Evolutionary conservation across 495 filamentous ascomycete genomes (phyloP), one percentile per base, ranked within the genome.

Genomic region (Hypoxylon perforatum): DNA sequence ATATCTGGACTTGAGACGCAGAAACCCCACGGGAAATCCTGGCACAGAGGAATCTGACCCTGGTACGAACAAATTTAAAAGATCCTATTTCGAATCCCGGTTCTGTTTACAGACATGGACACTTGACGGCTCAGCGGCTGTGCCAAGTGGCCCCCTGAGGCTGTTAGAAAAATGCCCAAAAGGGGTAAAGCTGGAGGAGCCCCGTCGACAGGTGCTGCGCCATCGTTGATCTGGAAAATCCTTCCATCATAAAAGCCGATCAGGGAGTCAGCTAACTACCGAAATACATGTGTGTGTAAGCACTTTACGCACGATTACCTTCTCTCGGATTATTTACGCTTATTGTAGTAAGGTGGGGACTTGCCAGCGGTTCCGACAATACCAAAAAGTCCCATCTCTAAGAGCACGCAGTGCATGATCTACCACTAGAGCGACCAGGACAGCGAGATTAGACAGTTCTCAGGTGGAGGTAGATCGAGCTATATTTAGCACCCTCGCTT

Each of bases 201-300:
- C 11, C 30, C 35, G 14, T n/a, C 14, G 17, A 44, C 7, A 44
- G 8, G 41, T 33, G 17, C 41, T 44, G 41, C 41, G 41, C 41
- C 41, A 18, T 44, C 17, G 41, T 44, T 14, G 41, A 44, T 44
- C 41, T 44, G 15, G 41, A 9, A n/a, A 44, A 44, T 44, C 41
- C 41, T 44, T 44, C 15, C 38, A 41, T 41, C 38, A 33, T 17
- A 41, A 4, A 1, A 15, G 38, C 38, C 15, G 38, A 41, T 41
- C 38, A 15, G 14, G 1, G 41, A 19, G 3, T 1, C 3, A 3
- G 14, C 4, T 4, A 15, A 41, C 38, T 41, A 41, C 38, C 38
- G 14, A 17, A 41, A n/a, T 1, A n/a, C n/a, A n/a, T n/a, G n/a
- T n/a, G n/a, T n/a, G n/a, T n/a, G n/a, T n/a, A n/a, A n/a, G n/a